Base-by-base conservation (phyloP, 306 rosid genomes). In the Lathyrus tuberosus region DNA sequence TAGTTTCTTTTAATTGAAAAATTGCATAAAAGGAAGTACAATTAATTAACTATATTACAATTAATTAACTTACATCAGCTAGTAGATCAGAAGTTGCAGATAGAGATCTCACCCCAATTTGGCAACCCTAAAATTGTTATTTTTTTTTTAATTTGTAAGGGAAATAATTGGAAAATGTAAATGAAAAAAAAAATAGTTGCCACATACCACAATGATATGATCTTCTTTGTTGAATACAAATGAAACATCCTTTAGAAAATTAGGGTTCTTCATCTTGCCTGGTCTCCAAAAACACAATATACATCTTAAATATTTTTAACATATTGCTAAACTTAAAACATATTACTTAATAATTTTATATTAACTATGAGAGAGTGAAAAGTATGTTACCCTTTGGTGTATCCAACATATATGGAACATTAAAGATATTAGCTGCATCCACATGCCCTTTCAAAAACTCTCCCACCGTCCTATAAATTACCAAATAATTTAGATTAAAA, bases 141-240 rank as follows among this genome's bases (percentile, higher is more conserved):
- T 14, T 5, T 12, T 1, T 26, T 30, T 33, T 28, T 20, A 20
- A 37, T 12, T 49, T 49, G 18, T 24, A 58, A 58, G 10, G 8
- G 6, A 4, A 9, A 62, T 5, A 35, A 10, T 17, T 10, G 5
- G 6, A 56, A 58, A 46, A 3, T 24, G 30, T 22, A 20, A 42
- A 46, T 2, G 26, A 44, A 28, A 35, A 13, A 16, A 28, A 28
- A 24, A 24, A 76, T 11, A 18, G 18, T 58, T 85, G 83, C 97
- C 96, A 94, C 90, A 68, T 86, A 94, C 98, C 97, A 94, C 96
- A 20, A 90, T 46, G 62, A 94, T 46, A 17, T 40, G 75, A 56
- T 94, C 91, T 56, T 90, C 92, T 86, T 85, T 88, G 65, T 56
- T 77, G 80, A 79, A 87, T 48, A 77, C 71, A 20, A 86, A 82